Conservation (phyloP, 176 grass and related monocot genomes). For the Ensete glaucum region DNA sequence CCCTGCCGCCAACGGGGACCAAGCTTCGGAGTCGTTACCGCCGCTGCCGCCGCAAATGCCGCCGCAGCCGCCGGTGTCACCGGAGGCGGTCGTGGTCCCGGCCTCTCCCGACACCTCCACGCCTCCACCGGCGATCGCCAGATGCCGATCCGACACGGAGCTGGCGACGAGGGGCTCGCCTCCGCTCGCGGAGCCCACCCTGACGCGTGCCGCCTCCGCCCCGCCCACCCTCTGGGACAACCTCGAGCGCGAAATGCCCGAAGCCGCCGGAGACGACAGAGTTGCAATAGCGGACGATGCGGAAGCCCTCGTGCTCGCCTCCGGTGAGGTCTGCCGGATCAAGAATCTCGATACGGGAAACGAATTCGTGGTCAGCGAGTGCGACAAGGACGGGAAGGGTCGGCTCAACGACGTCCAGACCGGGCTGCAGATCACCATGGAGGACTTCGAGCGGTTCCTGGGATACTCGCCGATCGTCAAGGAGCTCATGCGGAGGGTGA, state of each 20-base stretch:
- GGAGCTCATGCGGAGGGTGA: constrained; percentile 53
- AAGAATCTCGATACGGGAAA: constrained; percentile 27
- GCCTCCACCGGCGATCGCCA: constrained; percentile 11
- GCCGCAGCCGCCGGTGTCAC: constrained; percentile 1
- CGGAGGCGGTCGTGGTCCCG: not conserved
- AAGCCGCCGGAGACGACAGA: not conserved
- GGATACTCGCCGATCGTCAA: constrained; percentile 45
- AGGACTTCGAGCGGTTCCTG: constrained; percentile 50
- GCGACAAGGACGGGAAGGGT: constrained; percentile 38
- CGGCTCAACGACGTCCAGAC: constrained; percentile 11
- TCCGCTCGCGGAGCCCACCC: not conserved
- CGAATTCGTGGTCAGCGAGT: constrained; percentile 26
- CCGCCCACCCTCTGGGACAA: constrained; percentile 23
- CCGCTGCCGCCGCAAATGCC: constrained; percentile 4
- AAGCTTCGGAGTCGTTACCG: constrained; percentile 8
- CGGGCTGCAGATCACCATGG: constrained; percentile 29
- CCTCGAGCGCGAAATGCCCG: not conserved
- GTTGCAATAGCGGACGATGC: not conserved
- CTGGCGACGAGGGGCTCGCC: not conserved
- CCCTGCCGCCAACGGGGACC: not conserved
- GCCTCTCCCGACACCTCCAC: too few relatives aligned
- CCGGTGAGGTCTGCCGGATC: constrained; percentile 11
- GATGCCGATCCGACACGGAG: constrained; percentile 27
- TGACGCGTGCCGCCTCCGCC: constrained; percentile 17
- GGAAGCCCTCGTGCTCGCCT: not conserved